These are phyloP conservation scores for Curvularia hawaiiensis DNA, from an alignment of 2,329 filamentous ascomycete species.

Conservation along the genomic window DNA sequence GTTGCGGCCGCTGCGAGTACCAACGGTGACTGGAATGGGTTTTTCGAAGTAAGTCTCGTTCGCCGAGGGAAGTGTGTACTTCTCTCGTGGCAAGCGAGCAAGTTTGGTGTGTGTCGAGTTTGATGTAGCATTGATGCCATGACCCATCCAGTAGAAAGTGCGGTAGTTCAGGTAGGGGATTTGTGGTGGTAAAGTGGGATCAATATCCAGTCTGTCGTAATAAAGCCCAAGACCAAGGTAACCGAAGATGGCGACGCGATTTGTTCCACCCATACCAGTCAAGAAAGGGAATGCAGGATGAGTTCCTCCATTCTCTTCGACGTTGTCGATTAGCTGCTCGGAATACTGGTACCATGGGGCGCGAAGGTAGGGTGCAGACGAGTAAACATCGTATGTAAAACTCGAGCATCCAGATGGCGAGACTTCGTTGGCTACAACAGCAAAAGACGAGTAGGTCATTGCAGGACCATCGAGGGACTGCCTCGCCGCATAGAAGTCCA, in stretches of 20 bases:
- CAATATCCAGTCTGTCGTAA: slow-evolving; percentile 64
- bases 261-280: slow-evolving; percentile 71
- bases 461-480: slow-evolving; percentile 71
- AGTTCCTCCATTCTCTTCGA: slow-evolving; percentile 65
- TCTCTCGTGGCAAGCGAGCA: slow-evolving; percentile 52
- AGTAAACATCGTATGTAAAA: slow-evolving; percentile 70
- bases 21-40: slow-evolving; percentile 65
- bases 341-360: slow-evolving; percentile 74
- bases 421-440: slow-evolving; percentile 68
- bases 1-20: slow-evolving; percentile 43
- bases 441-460: slow-evolving; percentile 75
- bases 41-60: slow-evolving; percentile 59
- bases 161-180: slow-evolving; percentile 65
- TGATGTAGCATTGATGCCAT: slow-evolving; percentile 64
- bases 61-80: slow-evolving; percentile 57
- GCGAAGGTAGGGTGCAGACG: slow-evolving; percentile 66
- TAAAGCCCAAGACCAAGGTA: slow-evolving; percentile 68
- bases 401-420: slow-evolving; percentile 70
- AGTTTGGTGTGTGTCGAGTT: slow-evolving; percentile 70
- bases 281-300: slow-evolving; percentile 74
- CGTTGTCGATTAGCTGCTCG: slow-evolving; percentile 69
- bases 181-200: slow-evolving; percentile 69
- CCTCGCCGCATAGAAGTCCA: slow-evolving; percentile 73
- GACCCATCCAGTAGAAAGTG: slow-evolving; percentile 70
- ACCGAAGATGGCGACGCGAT: slow-evolving; percentile 70